A percentile compares a stretch with the other conserved stretches of the same genome.
These are phyloP conservation scores for Skeletonema potamos DNA, from an alignment of 108 stramenopile species.

Conservation along the genomic window DNA sequence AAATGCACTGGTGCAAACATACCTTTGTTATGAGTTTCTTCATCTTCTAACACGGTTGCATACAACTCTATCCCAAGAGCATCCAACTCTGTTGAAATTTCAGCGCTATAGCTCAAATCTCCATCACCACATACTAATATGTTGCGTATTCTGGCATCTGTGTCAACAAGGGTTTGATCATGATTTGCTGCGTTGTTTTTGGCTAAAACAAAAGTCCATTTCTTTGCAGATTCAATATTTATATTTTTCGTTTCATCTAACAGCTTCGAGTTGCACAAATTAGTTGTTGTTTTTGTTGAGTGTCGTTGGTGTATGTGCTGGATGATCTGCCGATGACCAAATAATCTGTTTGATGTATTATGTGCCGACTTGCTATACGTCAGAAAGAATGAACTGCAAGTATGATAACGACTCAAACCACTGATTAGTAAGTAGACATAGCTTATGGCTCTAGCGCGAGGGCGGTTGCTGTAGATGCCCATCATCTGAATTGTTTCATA, in stretches of 20 bases:
- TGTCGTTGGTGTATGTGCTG: not conserved
- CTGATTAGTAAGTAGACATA: not conserved
- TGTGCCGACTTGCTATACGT: not conserved
- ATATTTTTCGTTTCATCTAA: not conserved
- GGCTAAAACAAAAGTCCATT: not conserved
- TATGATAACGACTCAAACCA: not conserved
- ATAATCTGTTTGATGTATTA: not conserved
- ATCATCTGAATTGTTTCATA: not conserved
- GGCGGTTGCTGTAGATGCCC: not conserved
- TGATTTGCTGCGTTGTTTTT: not conserved
- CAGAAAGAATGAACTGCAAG: not conserved
- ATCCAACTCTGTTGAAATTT: constrained; percentile 46
- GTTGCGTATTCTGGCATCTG: constrained; percentile 14
- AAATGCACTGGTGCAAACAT: not conserved
- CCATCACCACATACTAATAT: constrained; percentile 81
- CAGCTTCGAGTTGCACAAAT: not conserved
- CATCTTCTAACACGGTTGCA: constrained; percentile 79
- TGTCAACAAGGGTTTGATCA: not conserved
- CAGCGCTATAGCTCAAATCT: constrained; percentile 74
- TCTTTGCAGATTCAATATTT: not conserved
- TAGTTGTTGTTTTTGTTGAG: not conserved
- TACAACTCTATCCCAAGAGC: constrained; percentile 35
- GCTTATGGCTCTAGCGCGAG: not conserved
- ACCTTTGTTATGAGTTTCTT: constrained; percentile 51
- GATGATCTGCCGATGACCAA: not conserved